These are phyloP conservation scores for Penicillium cinerascens DNA, from an alignment of 495 filamentous ascomycete species.

Conservation along the genomic window DNA sequence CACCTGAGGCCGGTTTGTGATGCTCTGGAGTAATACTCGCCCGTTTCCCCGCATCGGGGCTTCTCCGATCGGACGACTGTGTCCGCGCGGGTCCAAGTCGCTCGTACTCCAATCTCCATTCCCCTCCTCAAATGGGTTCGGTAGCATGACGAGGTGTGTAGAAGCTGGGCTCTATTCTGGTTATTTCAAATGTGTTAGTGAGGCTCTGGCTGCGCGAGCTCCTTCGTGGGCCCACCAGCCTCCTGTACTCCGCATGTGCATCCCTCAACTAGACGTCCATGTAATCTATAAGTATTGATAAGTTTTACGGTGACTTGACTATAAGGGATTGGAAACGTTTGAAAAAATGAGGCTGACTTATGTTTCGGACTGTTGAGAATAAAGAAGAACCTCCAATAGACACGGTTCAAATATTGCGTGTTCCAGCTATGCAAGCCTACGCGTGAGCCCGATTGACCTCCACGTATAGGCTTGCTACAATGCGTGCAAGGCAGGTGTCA, in stretches of 20 bases:
- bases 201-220: no score
- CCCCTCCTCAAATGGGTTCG: no score
- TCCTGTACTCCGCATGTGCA: neutral
- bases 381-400: neutral
- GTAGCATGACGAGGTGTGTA: neutral
- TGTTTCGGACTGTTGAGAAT: no score
- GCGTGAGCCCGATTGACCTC: no score
- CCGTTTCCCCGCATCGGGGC: slow-evolving; percentile 2
- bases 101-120: neutral
- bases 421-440: neutral
- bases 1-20: neutral
- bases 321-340: no score
- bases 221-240: neutral
- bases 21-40: neutral
- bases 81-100: neutral
- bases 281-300: no score
- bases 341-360: neutral
- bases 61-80: neutral
- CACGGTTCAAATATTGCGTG: neutral
- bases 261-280: no score
- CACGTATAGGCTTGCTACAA: slow-evolving; percentile 52
- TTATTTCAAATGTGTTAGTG: neutral
- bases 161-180: neutral
- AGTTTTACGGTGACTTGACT: no score
- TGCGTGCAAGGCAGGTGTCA: slow-evolving; percentile 74